Evolutionary conservation across 225 moss, liverwort and hornwort species (phyloP).

Genomic region (Sphagnum contortum): DNA sequence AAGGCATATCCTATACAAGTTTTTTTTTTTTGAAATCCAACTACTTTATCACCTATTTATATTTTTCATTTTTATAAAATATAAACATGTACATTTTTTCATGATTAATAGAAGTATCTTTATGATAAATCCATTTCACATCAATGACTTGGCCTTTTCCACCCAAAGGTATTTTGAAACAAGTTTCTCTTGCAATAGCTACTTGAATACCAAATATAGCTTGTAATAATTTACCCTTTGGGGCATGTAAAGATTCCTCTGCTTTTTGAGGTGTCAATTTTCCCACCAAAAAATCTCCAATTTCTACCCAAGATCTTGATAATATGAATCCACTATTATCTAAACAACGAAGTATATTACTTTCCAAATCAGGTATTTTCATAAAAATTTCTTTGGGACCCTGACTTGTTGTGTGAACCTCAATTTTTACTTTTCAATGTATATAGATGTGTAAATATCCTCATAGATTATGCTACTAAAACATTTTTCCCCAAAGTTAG

Average conservation of each 20-base stretch:
- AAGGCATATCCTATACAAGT: no score
- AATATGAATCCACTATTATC: slow-evolving; percentile 9
- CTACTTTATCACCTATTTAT: no score
- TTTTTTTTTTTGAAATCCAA: no score
- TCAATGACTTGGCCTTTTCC: no score
- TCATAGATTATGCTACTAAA: background rate
- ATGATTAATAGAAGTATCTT: no score
- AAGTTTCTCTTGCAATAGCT: no score
- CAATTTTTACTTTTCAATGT: background rate
- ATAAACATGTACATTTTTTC: no score
- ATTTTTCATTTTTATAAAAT: no score
- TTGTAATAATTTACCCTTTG: slow-evolving; percentile 6
- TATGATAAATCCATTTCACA: no score
- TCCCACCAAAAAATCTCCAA: background rate
- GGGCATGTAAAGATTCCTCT: background rate
- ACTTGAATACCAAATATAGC: background rate
- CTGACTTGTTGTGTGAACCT: background rate
- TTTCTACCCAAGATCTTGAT: slow-evolving; percentile 6
- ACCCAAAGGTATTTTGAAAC: no score
- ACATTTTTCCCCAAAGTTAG: no score
- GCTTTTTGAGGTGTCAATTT: background rate
- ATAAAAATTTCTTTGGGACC: background rate
- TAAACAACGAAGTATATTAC: slow-evolving; percentile 4
- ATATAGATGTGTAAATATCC: background rate
- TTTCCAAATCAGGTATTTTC: slow-evolving; percentile 3